These are phyloP conservation scores for Xylaria cubensis DNA, from an alignment of 495 filamentous ascomycete species.

Conservation along the genomic window DNA sequence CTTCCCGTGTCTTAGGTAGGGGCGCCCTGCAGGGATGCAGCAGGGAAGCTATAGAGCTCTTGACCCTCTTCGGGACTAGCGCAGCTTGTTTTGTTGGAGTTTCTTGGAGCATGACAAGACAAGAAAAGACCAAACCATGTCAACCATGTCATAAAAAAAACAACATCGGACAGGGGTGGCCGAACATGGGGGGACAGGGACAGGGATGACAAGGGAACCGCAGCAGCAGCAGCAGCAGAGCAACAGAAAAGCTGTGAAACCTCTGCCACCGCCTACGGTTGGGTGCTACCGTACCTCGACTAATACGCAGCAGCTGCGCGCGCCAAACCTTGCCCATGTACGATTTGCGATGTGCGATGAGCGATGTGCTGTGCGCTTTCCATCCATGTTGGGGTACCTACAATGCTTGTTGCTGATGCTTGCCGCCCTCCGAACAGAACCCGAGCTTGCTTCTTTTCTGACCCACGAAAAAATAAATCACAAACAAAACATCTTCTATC, in stretches of 20 bases:
- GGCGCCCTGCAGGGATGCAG: neutral
- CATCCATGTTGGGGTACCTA: neutral
- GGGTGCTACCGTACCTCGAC: neutral
- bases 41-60: constrained; percentile 16
- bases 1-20: constrained; percentile 21
- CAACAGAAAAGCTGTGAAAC: constrained; percentile 22
- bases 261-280: neutral
- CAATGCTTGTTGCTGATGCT: neutral
- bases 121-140: constrained; percentile 1
- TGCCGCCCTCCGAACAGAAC: constrained; percentile 14
- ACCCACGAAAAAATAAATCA: constrained; percentile 5
- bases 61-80: neutral
- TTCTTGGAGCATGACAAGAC: neutral
- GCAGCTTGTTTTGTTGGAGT: neutral
- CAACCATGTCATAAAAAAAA: neutral
- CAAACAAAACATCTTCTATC: neutral
- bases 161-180: neutral
- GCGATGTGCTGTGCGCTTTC: neutral
- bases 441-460: constrained; percentile 13
- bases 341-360: neutral
- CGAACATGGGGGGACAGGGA: constrained; percentile 1
- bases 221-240: too few relatives aligned
- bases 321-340: constrained; percentile 3
- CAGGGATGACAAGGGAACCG: constrained; percentile 23
- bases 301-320: neutral